Evolutionary conservation across 2,329 filamentous ascomycete species (phyloP), one percentile per base, ranked within the genome.

Genomic region (Didymella pinodella): DNA sequence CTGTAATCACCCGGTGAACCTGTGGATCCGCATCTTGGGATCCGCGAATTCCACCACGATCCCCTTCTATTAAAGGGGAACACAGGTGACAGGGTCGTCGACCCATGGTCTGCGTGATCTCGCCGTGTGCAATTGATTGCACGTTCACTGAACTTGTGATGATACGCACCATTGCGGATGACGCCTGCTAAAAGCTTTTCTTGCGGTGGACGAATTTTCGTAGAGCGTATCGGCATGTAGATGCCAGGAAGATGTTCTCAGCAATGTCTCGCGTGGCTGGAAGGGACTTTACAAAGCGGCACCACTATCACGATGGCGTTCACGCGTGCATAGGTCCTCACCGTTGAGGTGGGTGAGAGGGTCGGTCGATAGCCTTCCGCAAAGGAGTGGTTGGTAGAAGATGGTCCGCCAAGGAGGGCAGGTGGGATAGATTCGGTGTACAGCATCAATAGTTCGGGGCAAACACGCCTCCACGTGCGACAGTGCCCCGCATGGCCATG

Each of bases 91-190:
- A 22, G 48, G 47, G 52, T 47, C 18, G 31, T 36, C 2, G 57
- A 48, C 52, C 57, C 48, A 43, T 38, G 43, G 41, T 28, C 44
- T 32, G 52, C 43, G n/a, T 48, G 34, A 29, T 29, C n/a, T 48
- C 46, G 57, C 52, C 43, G 57, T 48, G 43, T 55, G 28, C 57
- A 54, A 18, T 59, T 53, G 46, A 49, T 54, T 54, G 50, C 20
- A 32, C n/a, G 22, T 6, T 22, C 26, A 32, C 31, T 20, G 28
- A 26, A 46, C 50, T 40, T 4, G n/a, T 45, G 45, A 38, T 49
- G 29, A 45, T 20, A 54, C 49, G 16, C 22, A 32, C 14, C 34
- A 20, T 14, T 22, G 45, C n/a, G 50, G 38, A 36, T 50, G 45
- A 7, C 45, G 29, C 36, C 38, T 29, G 31, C 44, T 25, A 20